phyloP scores from a whole-genome alignment of 805 yeast genomes.

The Monosporozyma yasuniensis region DNA sequence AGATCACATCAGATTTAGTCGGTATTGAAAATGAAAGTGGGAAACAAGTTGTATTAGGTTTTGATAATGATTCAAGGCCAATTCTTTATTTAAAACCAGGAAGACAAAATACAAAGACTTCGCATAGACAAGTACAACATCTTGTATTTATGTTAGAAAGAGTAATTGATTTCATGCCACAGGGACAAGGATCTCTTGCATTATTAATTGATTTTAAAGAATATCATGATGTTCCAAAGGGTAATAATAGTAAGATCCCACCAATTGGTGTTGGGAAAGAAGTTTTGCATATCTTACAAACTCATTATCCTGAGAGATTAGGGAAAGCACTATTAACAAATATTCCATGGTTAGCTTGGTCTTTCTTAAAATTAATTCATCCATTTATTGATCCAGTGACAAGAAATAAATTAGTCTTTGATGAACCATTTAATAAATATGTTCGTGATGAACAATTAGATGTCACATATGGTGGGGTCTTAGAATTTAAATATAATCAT shows the following conservation, averaged over 20 bases:
- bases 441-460: constrained; percentile 80
- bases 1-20: constrained; percentile 46
- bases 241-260: constrained; percentile 66
- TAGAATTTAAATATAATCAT: constrained; percentile 79
- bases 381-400: constrained; percentile 97
- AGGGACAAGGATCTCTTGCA: constrained; percentile 92
- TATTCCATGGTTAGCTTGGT: constrained; percentile 90
- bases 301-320: constrained; percentile 94
- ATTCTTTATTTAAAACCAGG: constrained; percentile 90
- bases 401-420: constrained; percentile 84
- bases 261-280: constrained; percentile 82
- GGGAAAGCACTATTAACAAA: constrained; percentile 89
- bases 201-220: constrained; percentile 86
- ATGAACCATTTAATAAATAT: constrained; percentile 76
- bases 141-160: constrained; percentile 87
- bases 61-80: constrained; percentile 82
- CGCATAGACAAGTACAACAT: constrained; percentile 91
- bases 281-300: constrained; percentile 86
- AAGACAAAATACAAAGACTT: constrained; percentile 86
- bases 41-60: constrained; percentile 85
- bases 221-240: constrained; percentile 45
- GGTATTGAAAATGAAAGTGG: constrained; percentile 79
- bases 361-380: constrained; percentile 80
- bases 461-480: constrained; percentile 72
- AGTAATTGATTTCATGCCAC: constrained; percentile 89